Evolutionary conservation across 169 alveolate species (phyloP), one percentile per base, ranked within the genome.

Genomic region (Eimeria sp.): DNA sequence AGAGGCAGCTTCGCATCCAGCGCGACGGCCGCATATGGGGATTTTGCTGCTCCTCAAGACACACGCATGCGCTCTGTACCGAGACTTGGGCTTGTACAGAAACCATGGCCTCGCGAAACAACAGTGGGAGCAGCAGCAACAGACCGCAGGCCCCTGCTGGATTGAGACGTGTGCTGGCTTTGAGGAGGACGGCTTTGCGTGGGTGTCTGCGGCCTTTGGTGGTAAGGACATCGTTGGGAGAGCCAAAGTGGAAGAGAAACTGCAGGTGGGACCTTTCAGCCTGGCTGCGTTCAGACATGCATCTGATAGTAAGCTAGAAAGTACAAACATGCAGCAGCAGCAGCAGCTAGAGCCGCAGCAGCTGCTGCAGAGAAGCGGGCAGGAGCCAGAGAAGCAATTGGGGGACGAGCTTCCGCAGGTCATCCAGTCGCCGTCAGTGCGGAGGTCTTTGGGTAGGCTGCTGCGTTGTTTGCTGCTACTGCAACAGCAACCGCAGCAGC

Each of bases 391-490:
- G 40, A 34, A 34, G 0, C 3, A 34, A 2, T 0, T 34, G 40
- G 80, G 30, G 34, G 63, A 87, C 47, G 75, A 67, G 57, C 67
- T 70, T 40, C 84, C 83, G n/a, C 51, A 70, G 73, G 95, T 67
- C 25, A 49, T 67, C 11, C 70, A 89, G 47, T 89, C 83, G 7
- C 83, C 83, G 18, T 67, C 83, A 9, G 95, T 67, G 20, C 84
- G 70, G 80, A 86, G 61, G 63, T 67, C 96, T 6, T 80, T 93
- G 16, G 96, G 96, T 1, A 34, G 86, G 83, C 93, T 94, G 67
- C 86, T 94, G 80, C 78, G 94, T 5, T 93, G 96, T 49, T 57
- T 93, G 87, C 75, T 93, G 63, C 92, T 82, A 47, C 78, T 93
- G 22, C 96, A 84, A 73, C 95, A 89, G 65, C 95, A 49, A 80